Evolutionary conservation across 805 yeast species (phyloP), one percentile per base, ranked within the genome.

Genomic region (Barnettozyma siamensis): DNA sequence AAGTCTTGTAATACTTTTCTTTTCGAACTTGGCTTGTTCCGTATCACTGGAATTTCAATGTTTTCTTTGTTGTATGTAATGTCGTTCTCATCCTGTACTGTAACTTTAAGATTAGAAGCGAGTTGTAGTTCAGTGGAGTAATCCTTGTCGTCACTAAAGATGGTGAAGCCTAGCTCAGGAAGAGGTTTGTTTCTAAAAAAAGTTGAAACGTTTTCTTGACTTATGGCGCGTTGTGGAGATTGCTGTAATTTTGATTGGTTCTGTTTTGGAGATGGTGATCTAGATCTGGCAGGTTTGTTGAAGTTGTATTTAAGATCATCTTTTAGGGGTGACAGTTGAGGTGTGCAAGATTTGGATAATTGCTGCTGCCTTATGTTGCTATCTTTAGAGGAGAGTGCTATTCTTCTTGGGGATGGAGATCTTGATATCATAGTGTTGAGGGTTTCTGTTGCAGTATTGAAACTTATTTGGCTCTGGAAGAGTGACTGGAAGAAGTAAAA

Each of bases 301-400:
- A 5, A n/a, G 13, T 19, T 23, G 8, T 19, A 30, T 16, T 24
- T 20, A 24, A 30, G 17, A 13, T 31, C 16, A 28, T 28, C 34
- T 36, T 27, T 38, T 10, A 28, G 20, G 13, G 48, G 49, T 6
- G 49, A 49, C 29, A 41, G 46, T 19, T 45, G 49, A 1, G 53
- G 49, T 3, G 51, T 49, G 16, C 33, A 37, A n/a, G 44, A 26
- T 17, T 44, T 43, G 8, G 44, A 40, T 35, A 40, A 38, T 7
- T 9, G 6, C 24, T 39, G 40, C 24, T 38, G 45, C 35, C 50
- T 47, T 33, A 49, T 41, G 45, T 54, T 55, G 44, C 47, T 24
- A 37, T 55, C 60, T 37, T 53, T 55, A 8, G 55, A 50, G 6
- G 55, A 47, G 15, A 55, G 50, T 0, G 56, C 55, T 20, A 37